Percentiles rank a stretch among this genome's conserved stretches.
phyloP scores from a whole-genome alignment of 345 rosid species.

The Tarenaya hassleriana region DNA sequence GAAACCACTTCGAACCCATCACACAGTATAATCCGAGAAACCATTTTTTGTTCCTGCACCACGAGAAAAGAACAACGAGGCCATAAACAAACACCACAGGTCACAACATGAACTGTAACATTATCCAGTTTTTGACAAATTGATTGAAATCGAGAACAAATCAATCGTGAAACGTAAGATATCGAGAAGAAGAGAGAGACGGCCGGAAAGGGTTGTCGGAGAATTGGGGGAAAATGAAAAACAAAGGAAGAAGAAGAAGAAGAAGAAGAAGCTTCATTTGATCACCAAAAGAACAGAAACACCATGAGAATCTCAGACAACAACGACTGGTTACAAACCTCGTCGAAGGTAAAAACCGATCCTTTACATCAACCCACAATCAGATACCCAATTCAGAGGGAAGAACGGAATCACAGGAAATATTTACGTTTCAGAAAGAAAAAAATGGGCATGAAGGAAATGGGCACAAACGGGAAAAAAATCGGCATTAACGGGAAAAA shows the following conservation, averaged over 20 bases:
- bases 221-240: background rate
- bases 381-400: background rate
- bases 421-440: too few relatives aligned
- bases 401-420: conserved; percentile 13
- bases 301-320: too few relatives aligned
- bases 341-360: background rate
- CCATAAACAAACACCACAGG: too few relatives aligned
- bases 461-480: too few relatives aligned
- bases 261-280: conserved; percentile 15
- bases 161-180: too few relatives aligned
- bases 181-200: background rate
- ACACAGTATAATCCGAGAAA: background rate
- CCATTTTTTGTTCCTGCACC: too few relatives aligned
- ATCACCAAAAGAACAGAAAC: conserved; percentile 10
- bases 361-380: conserved; percentile 15
- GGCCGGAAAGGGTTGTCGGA: conserved; percentile 4
- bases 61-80: too few relatives aligned
- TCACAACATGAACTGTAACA: conserved; percentile 2
- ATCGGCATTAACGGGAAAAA: conserved; percentile 13
- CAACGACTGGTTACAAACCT: background rate
- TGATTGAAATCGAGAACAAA: conserved; percentile 7
- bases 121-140: conserved; percentile 18
- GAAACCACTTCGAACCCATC: conserved; percentile 46
- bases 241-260: background rate
- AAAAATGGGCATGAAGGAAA: too few relatives aligned